A percentile compares a stretch with the other conserved stretches of the same genome.
phyloP scores from a whole-genome alignment of 2,329 filamentous ascomycete species.

The Venturiaceae sp. region DNA sequence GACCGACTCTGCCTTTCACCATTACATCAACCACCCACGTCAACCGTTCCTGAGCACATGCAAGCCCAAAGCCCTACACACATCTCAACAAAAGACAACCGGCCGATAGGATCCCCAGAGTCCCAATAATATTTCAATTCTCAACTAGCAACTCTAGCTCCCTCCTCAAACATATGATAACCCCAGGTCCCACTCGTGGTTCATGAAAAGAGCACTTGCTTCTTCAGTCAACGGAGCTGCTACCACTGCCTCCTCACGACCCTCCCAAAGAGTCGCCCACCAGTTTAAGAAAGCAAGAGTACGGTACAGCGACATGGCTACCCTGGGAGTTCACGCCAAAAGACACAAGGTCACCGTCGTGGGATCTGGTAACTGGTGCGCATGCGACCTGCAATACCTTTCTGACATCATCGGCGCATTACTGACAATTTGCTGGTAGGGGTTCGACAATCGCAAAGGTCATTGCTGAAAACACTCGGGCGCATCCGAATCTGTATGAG shows the following conservation, averaged over 20 bases:
- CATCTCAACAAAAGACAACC: background rate
- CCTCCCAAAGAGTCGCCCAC: background rate
- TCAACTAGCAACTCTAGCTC: background rate
- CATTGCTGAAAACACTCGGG: constrained; percentile 80
- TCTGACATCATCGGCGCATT: background rate
- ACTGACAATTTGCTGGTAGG: constrained; percentile 37
- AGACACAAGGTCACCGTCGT: constrained; percentile 91
- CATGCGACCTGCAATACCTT: background rate
- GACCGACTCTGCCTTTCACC: background rate
- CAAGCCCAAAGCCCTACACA: background rate
- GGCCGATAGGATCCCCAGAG: background rate
- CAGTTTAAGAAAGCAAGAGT: background rate
- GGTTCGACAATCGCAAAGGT: constrained; percentile 97
- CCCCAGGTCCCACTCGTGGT: background rate
- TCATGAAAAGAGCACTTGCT: background rate
- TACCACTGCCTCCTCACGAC: background rate
- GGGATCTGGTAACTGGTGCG: constrained; percentile 91
- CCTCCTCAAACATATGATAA: background rate
- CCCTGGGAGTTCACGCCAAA: constrained; percentile 27
- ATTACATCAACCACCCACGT: background rate
- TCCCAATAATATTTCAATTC: background rate
- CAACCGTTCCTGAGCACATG: background rate
- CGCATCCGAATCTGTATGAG: constrained; percentile 73
- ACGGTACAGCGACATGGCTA: constrained; percentile 2
- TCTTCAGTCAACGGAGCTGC: too few species aligned